Base-by-base conservation (phyloP, 768 basidiomycete species). In the Hydnum rufescens region DNA sequence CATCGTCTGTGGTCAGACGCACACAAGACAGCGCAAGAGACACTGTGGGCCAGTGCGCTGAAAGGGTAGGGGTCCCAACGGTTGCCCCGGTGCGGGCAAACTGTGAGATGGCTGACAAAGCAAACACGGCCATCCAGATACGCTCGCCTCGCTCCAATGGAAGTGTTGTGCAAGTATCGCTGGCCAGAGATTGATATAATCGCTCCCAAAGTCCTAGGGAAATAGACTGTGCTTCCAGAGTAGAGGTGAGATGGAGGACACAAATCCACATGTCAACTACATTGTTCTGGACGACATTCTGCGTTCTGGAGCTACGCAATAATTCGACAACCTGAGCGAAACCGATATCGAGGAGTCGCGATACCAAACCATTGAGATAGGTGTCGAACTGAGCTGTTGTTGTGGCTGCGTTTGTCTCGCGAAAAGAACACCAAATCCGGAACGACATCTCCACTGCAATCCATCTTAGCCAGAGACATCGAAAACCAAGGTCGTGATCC, bases 261-360 rank as follows among this genome's bases (percentile, higher is more conserved):
- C 74, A 75, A 47, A 86, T 69, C 90, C 89, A 93, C 18, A 81
- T 57, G 58, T 87, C 80, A 1, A 74, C 70, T 0, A 71, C 68
- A 42, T 67, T 68, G 56, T 71, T 66, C 8, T 67, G 56, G 42
- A 72, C 56, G 32, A 64, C 61, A 29, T 66, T 62, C 23, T 64
- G 48, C 13, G 42, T 34, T 26, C 28, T 50, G 29, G 44, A 49
- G 32, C 23, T 50, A 6, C 16, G 6, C 16, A 50, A 18, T 31
- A 29, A 6, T 47, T 47, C 16, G 18, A 32, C 30, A 1, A 67
- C 61, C 23, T 61, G 55, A 49, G 66, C 60, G 42, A 65, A 59
- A 0, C 67, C 67, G 42, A 59, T 53, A 4, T 57, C 54, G 8
- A 70, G 51, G 5, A 71, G 60, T 1, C 55, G 49, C 1, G 55